phyloP scores from a whole-genome alignment of 805 yeast genomes.

The Hanseniaspora meyeri region DNA sequence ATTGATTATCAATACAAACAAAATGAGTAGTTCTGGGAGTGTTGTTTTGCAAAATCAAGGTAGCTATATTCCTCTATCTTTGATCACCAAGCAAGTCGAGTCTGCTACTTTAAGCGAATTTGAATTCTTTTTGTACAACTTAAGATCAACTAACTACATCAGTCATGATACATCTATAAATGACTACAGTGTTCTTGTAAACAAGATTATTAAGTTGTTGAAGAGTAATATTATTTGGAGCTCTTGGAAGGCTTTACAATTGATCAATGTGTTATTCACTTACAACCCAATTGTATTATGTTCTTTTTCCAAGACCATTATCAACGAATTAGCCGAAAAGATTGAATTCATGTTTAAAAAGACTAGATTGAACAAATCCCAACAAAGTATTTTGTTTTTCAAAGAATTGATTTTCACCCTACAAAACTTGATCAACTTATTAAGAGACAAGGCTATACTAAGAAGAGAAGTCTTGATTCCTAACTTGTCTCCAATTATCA shows the following conservation, averaged over 20 bases:
- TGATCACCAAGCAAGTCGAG: constrained; percentile 23
- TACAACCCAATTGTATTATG: constrained; percentile 27
- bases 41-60: constrained; percentile 8
- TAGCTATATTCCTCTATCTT: constrained; percentile 19
- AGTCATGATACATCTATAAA: constrained; percentile 25
- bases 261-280: constrained; percentile 35
- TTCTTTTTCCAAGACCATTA: constrained; percentile 15
- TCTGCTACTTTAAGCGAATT: constrained; percentile 23
- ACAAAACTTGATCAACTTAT: constrained; percentile 29
- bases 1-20: background rate
- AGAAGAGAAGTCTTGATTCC: constrained; percentile 79
- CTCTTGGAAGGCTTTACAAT: constrained; percentile 50
- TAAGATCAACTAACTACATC: constrained; percentile 23
- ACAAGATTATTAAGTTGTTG: constrained; percentile 33
- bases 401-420: constrained; percentile 25
- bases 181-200: constrained; percentile 24
- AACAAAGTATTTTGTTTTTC: constrained; percentile 20
- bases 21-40: constrained; percentile 4
- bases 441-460: constrained; percentile 70
- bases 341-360: constrained; percentile 23
- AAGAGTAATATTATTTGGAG: constrained; percentile 25
- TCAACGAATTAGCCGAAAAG: constrained; percentile 17
- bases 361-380: constrained; percentile 18
- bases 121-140: constrained; percentile 20
- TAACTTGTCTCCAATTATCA: constrained; percentile 47